A percentile compares a stretch with the other conserved stretches of the same genome.
These are phyloP conservation scores for Monilinia fructigena DNA, from an alignment of 2,329 filamentous ascomycete species.

Conservation along the genomic window DNA sequence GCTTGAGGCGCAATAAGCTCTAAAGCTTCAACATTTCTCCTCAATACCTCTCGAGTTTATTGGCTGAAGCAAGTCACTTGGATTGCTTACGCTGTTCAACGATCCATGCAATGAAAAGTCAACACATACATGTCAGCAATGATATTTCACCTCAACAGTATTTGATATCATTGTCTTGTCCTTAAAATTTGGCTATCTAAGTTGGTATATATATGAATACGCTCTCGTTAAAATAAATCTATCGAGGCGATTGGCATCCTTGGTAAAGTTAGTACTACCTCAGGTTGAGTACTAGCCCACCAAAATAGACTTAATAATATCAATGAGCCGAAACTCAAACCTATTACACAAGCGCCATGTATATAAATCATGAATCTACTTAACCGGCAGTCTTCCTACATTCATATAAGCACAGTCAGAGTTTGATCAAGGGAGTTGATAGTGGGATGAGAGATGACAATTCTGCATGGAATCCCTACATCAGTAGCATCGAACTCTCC, in stretches of 20 bases:
- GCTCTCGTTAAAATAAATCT: background rate
- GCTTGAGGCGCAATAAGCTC: background rate
- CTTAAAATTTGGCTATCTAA: background rate
- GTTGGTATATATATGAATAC: background rate
- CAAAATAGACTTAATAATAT: background rate
- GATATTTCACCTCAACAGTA: background rate
- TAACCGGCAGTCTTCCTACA: background rate
- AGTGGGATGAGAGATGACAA: background rate
- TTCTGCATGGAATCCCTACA: background rate
- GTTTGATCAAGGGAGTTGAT: background rate
- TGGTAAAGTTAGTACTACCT: background rate
- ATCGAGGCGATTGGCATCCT: background rate
- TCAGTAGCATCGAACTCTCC: background rate
- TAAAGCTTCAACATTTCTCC: background rate
- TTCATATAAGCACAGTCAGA: slow-evolving; percentile 12
- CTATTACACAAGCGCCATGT: background rate
- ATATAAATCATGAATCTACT: background rate
- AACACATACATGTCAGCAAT: background rate
- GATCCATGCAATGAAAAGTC: background rate
- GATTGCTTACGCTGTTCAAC: background rate
- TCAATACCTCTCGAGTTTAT: slow-evolving; percentile 1
- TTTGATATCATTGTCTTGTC: background rate
- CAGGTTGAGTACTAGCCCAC: background rate
- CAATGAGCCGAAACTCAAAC: too few species aligned
- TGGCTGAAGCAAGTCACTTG: background rate